phyloP scores from a whole-genome alignment of 1,284 basidiomycete species.

The Megacollybia platyphylla region DNA sequence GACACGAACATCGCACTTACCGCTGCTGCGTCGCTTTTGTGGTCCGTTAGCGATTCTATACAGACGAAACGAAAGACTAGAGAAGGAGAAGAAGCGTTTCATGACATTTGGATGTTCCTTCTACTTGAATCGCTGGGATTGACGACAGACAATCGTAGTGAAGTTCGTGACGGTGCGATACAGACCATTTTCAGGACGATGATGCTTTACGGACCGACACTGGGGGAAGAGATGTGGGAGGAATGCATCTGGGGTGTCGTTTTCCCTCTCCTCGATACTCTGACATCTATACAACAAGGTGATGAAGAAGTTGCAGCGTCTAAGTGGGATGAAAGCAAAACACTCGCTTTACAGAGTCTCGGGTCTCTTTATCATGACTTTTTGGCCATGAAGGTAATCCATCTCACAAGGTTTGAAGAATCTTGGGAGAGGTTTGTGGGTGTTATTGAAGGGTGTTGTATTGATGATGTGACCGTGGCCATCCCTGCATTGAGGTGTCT shows the following conservation, averaged over 20 bases:
- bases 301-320: constrained; percentile 17
- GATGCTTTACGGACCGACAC: constrained; percentile 81
- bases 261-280: constrained; percentile 75
- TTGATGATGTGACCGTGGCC: constrained; percentile 60
- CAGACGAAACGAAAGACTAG: constrained; percentile 53
- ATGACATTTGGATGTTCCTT: constrained; percentile 85
- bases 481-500: constrained; percentile 74
- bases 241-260: constrained; percentile 81
- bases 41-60: constrained; percentile 90
- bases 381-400: constrained; percentile 59
- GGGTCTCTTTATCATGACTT: constrained; percentile 80
- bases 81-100: constrained; percentile 42
- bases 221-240: constrained; percentile 77
- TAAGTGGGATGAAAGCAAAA: constrained; percentile 81
- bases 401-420: constrained; percentile 52
- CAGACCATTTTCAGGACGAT: constrained; percentile 92
- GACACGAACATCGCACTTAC: constrained; percentile 96
- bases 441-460: constrained; percentile 57
- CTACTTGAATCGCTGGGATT: constrained; percentile 75
- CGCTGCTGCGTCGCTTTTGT: constrained; percentile 78
- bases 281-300: constrained; percentile 45
- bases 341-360: constrained; percentile 75
- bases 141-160: constrained; percentile 71
- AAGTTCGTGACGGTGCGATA: constrained; percentile 88
- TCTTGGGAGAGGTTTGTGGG: constrained; percentile 66